Conservation (phyloP, 2,329 filamentous ascomycete species). For the Leptographium radiaticola region DNA sequence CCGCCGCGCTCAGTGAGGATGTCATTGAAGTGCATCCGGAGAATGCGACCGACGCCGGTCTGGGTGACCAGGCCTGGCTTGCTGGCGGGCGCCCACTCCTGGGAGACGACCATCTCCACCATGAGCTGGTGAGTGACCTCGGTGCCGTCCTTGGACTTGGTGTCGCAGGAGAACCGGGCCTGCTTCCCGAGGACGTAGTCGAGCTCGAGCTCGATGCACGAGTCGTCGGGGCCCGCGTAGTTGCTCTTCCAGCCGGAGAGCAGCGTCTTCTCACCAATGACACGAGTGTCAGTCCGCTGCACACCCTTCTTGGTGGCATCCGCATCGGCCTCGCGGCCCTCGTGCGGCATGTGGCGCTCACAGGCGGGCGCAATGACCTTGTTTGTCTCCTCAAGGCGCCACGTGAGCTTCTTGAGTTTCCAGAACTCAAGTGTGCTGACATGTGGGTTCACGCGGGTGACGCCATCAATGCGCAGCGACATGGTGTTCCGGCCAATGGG, state of each 20-base stretch:
- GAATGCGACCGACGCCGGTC: slow-evolving; percentile 78
- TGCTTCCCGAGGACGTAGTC: slow-evolving; percentile 52
- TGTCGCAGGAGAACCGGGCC: slow-evolving; percentile 63
- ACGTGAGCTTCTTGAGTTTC: slow-evolving; percentile 82
- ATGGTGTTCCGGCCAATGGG: slow-evolving; percentile 74
- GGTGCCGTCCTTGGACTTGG: slow-evolving; percentile 60
- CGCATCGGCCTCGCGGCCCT: slow-evolving; percentile 25
- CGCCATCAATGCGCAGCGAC: slow-evolving; percentile 71
- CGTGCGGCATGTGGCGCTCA: slow-evolving; percentile 52
- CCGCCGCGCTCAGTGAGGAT: slow-evolving; percentile 72
- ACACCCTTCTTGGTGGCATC: slow-evolving; percentile 51
- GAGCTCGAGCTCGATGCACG: slow-evolving; percentile 65
- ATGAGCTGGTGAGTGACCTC: slow-evolving; percentile 75
- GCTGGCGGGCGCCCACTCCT: slow-evolving; percentile 69
- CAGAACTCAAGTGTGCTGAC: slow-evolving; percentile 65
- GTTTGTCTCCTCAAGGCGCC: slow-evolving; percentile 83
- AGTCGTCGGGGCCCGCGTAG: slow-evolving; percentile 32
- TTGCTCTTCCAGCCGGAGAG: slow-evolving; percentile 82
- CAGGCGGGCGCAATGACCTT: slow-evolving; percentile 71
- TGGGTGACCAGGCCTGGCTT: slow-evolving; percentile 59
- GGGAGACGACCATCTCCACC: slow-evolving; percentile 85
- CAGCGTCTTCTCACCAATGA: slow-evolving; percentile 69
- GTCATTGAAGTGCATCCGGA: slow-evolving; percentile 83
- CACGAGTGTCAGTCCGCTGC: slow-evolving; percentile 59
- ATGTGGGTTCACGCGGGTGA: slow-evolving; percentile 56